Conservation (phyloP, 2,329 filamentous ascomycete species). For the Calonectria hawksworthii region DNA sequence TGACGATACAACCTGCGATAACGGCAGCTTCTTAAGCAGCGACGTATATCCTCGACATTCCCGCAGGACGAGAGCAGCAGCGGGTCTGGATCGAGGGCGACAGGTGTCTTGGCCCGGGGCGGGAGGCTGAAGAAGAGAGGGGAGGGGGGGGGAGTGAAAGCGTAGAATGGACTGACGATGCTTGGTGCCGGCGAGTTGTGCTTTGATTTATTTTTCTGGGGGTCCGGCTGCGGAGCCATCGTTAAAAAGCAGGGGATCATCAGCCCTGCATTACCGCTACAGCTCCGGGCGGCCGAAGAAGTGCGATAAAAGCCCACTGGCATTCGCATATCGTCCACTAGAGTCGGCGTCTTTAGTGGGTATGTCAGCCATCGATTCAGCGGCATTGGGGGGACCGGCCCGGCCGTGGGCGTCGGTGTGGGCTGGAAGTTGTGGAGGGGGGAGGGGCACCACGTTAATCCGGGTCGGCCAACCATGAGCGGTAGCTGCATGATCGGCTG, state of each 20-base stretch:
- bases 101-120: slow-evolving; percentile 20
- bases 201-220: slow-evolving; percentile 27
- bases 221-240: slow-evolving; percentile 25
- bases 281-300: slow-evolving; percentile 18
- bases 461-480: slow-evolving; percentile 4
- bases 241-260: slow-evolving; percentile 17
- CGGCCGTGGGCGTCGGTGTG: background rate
- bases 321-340: slow-evolving; percentile 3
- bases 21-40: slow-evolving; percentile 24
- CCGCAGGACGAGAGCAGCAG: slow-evolving; percentile 15
- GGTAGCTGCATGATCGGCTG: slow-evolving; percentile 7
- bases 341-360: slow-evolving; percentile 6
- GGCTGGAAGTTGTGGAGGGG: background rate
- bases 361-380: slow-evolving; percentile 6
- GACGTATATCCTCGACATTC: slow-evolving; percentile 26
- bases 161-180: slow-evolving; percentile 24
- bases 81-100: slow-evolving; percentile 3
- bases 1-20: slow-evolving; percentile 19
- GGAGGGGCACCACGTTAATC: slow-evolving; percentile 27
- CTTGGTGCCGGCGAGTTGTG: slow-evolving; percentile 16
- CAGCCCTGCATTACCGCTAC: slow-evolving; percentile 1
- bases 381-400: slow-evolving; percentile 10
- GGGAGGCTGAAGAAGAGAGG: background rate
- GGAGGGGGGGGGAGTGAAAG: background rate
- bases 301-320: background rate